phyloP scores from a whole-genome alignment of 306 rosid genomes.

The Dryas alaskensis region DNA sequence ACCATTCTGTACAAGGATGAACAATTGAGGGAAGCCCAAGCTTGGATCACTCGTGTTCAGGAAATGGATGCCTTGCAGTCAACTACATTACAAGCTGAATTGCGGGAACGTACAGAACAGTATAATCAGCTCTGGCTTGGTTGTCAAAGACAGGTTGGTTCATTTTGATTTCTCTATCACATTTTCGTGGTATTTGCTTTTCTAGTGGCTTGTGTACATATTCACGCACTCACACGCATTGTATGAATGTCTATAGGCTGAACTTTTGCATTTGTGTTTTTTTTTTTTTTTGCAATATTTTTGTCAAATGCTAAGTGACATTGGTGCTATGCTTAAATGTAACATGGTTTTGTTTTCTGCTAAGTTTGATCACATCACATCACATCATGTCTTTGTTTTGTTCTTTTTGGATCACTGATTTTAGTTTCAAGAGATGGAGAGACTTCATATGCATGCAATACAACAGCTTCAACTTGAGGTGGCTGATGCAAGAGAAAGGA shows the following conservation, averaged over 20 bases:
- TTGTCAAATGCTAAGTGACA: background rate
- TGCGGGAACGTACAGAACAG: slow-evolving; percentile 88
- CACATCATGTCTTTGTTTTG: slow-evolving; percentile 1
- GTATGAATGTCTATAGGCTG: background rate
- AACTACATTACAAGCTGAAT: slow-evolving; percentile 80
- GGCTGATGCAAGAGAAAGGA: slow-evolving; percentile 82
- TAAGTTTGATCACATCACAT: background rate
- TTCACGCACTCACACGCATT: background rate
- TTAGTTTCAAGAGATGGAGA: slow-evolving; percentile 91
- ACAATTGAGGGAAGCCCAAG: slow-evolving; percentile 87
- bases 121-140: slow-evolving; percentile 95
- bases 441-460: slow-evolving; percentile 73
- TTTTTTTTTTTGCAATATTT: background rate
- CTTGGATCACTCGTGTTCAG: slow-evolving; percentile 88
- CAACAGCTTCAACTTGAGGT: slow-evolving; percentile 91
- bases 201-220: background rate
- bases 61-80: slow-evolving; percentile 95
- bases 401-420: slow-evolving; percentile 30
- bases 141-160: slow-evolving; percentile 87
- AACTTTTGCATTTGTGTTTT: background rate
- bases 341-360: background rate
- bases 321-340: background rate
- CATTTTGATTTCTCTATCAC: slow-evolving; percentile 10
- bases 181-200: background rate
- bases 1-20: slow-evolving; percentile 81